Conservation (phyloP, 495 filamentous ascomycete genomes). For the Cenococcum geophilum region DNA sequence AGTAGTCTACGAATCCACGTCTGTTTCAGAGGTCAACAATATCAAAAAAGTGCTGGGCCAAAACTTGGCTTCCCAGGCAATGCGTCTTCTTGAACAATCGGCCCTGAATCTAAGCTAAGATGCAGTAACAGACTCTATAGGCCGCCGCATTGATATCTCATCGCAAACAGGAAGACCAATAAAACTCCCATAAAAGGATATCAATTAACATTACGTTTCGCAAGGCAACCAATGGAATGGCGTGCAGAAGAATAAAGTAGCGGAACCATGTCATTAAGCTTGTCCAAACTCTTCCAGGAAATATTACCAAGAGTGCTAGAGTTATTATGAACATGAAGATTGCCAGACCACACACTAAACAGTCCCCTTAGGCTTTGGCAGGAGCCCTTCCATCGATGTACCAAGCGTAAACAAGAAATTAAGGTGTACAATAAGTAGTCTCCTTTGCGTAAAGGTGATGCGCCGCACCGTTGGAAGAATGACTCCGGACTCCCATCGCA, state of each 20-base stretch:
- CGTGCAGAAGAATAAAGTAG: not conserved
- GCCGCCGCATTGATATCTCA: constrained; percentile 1
- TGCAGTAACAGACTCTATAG: not conserved
- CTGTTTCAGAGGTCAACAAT: not conserved
- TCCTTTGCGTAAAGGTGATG: constrained; percentile 2
- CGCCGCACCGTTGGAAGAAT: constrained; percentile 4
- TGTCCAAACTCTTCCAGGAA: constrained; percentile 21
- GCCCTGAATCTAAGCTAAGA: constrained; percentile 1
- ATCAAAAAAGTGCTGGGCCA: constrained; percentile 4
- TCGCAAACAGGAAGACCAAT: not conserved
- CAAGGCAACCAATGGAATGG: not conserved
- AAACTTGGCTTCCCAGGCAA: constrained; percentile 5
- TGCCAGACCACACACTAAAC: constrained; percentile 27
- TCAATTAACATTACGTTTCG: not conserved
- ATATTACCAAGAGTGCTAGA: constrained; percentile 7
- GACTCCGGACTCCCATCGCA: constrained; percentile 20
- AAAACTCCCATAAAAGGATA: constrained; percentile 2
- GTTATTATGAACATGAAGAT: constrained; percentile 29
- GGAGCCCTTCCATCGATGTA: constrained; percentile 7
- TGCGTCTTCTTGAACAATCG: not conserved
- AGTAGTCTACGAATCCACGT: no score
- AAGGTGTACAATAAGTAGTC: not conserved
- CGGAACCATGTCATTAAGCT: constrained; percentile 28
- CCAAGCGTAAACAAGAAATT: constrained; percentile 10
- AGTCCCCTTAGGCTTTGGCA: constrained; percentile 10